Base-by-base conservation (phyloP, 1,284 basidiomycete genomes). In the Ustanciosporium gigantosporum region DNA sequence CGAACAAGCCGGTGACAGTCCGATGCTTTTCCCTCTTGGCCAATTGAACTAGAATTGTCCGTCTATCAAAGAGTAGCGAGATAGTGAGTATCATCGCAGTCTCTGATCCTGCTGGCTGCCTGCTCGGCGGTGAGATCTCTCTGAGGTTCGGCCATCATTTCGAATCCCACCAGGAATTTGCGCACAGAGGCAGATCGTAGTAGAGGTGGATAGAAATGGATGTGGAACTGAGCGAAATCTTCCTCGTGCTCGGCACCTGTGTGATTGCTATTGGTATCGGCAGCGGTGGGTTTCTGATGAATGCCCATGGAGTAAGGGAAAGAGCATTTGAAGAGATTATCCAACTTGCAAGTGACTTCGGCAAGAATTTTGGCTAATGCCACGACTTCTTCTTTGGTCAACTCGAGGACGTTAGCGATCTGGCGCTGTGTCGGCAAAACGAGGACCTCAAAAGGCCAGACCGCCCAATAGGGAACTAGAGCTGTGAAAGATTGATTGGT, bases 231-330 rank as follows among this genome's bases (percentile, higher is more conserved):
- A 0, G 90, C 87, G 23, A 52, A 77, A 1, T 70, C 68, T 25
- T 66, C 49, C 19, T 62, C 36, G 15, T 67, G 45, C 16, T 87
- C 71, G 36, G 77, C 66, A 8, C 50, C 51, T 36, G 85, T 82
- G 34, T 80, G 82, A n/a, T n/a, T n/a, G n/a, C n/a, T n/a, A n/a
- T n/a, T n/a, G n/a, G n/a, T n/a, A n/a, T n/a, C n/a, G n/a, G n/a
- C n/a, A n/a, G n/a, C n/a, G 84, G 83, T 78, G 90, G 93, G 79
- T 89, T 91, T 36, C 35, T 77, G 75, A 41, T 77, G 75, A 3
- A 96, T 83, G 31, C 91, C 92, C 91, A 96, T 94, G n/a, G 89
- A 92, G 77, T 96, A 96, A 0, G 92, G 88, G 80, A 96, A 96
- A 0, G 90, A 89, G 74, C 88, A 81, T 42, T 80, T 76, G 67